phyloP scores from a whole-genome alignment of 2,329 filamentous ascomycete genomes.

The Bipolaris gigantea region DNA sequence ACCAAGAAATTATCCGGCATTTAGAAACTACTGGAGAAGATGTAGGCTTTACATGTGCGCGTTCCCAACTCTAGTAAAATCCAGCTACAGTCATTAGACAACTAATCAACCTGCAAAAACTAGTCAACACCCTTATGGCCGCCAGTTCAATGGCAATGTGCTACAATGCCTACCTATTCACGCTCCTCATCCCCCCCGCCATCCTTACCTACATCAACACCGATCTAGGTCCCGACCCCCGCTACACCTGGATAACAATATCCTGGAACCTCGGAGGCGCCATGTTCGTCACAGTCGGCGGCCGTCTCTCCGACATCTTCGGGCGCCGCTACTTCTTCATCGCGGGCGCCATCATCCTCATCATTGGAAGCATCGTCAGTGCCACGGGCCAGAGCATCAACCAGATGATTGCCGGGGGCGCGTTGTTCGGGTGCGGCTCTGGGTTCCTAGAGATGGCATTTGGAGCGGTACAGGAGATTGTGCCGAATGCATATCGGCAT shows the following conservation, averaged over 20 bases:
- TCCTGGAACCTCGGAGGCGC: conserved; percentile 40
- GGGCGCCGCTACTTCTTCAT: conserved; percentile 41
- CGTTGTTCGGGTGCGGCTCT: conserved; percentile 47
- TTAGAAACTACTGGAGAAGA: conserved; percentile 35
- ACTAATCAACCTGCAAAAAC: neutral
- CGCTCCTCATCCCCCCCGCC: conserved; percentile 37
- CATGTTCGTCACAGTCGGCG: conserved; percentile 38
- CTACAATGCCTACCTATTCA: conserved; percentile 41
- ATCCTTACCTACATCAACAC: conserved; percentile 40
- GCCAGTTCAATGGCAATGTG: conserved; percentile 34
- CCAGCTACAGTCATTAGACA: too few species aligned
- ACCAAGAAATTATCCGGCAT: conserved; percentile 36
- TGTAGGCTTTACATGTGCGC: conserved; percentile 32
- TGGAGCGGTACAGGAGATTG: conserved; percentile 44
- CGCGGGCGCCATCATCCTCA: conserved; percentile 38
- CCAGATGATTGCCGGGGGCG: conserved; percentile 48
- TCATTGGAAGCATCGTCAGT: conserved; percentile 46
- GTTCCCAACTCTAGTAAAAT: neutral
- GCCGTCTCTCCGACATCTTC: conserved; percentile 48
- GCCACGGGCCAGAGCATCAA: conserved; percentile 46
- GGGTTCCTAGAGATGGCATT: conserved; percentile 49
- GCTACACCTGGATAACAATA: conserved; percentile 40
- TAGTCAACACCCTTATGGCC: conserved; percentile 29
- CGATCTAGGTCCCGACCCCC: conserved; percentile 36
- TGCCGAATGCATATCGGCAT: conserved; percentile 46